Percentiles rank a stretch among this genome's conserved stretches.
These are phyloP conservation scores for Hippophae rhamnoides DNA, from an alignment of 306 rosid genomes.

Conservation along the genomic window DNA sequence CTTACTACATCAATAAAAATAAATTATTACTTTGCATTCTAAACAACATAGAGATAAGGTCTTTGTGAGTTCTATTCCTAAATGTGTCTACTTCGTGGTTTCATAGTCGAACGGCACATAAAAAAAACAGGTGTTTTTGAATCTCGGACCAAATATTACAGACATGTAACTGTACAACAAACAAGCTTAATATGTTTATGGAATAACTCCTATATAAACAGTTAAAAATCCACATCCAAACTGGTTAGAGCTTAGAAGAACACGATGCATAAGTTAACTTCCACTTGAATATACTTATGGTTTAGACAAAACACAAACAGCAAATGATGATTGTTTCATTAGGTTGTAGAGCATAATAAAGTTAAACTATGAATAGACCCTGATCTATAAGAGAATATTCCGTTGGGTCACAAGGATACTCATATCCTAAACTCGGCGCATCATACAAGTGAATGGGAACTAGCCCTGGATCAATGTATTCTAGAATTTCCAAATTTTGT, in stretches of 20 bases:
- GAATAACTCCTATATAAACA: constrained; percentile 46
- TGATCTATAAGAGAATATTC: constrained; percentile 62
- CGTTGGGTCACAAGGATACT: constrained; percentile 36
- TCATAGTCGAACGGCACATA: no score
- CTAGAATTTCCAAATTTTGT: constrained; percentile 42
- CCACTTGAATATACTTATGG: constrained; percentile 15
- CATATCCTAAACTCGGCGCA: constrained; percentile 33
- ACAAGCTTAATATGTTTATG: constrained; percentile 39
- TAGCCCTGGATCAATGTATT: constrained; percentile 47
- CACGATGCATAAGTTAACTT: constrained; percentile 26
- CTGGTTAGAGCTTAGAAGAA: constrained; percentile 30
- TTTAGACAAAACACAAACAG: constrained; percentile 26
- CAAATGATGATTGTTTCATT: constrained; percentile 27
- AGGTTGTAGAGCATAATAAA: constrained; percentile 28
- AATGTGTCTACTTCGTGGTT: no score
- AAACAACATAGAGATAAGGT: no score
- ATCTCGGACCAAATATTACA: no score
- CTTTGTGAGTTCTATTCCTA: no score
- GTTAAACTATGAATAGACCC: constrained; percentile 65
- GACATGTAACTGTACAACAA: constrained; percentile 5
- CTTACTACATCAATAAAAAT: no score
- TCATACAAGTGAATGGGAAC: constrained; percentile 51
- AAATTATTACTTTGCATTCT: no score
- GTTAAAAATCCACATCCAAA: constrained; percentile 42
- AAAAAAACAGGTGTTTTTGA: no score